Percentiles rank a stretch among this genome's conserved stretches.
These are phyloP conservation scores for Phaeolepiota aurea DNA, from an alignment of 768 basidiomycete species.

Conservation along the genomic window DNA sequence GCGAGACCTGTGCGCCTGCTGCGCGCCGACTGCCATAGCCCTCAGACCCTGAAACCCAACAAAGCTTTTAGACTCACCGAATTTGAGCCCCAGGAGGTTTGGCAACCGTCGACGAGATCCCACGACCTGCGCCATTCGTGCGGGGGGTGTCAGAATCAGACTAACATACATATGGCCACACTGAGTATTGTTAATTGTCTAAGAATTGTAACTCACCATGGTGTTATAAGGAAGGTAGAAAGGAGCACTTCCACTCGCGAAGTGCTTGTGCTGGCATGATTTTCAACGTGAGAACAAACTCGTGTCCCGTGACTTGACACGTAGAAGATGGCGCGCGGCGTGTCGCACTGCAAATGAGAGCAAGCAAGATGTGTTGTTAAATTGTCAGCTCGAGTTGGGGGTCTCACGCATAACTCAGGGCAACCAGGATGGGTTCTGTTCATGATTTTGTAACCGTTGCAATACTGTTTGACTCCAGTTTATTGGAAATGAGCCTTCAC, in stretches of 20 bases:
- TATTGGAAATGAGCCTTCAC: too few species aligned
- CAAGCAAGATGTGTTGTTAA: too few species aligned
- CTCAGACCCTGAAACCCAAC: not conserved
- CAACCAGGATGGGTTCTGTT: too few species aligned
- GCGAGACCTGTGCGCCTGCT: constrained; percentile 49
- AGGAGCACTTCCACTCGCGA: not conserved
- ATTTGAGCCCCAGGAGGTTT: constrained; percentile 78
- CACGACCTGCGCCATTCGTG: constrained; percentile 28
- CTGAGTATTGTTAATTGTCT: not conserved
- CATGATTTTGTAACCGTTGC: too few species aligned
- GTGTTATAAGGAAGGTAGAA: constrained; percentile 4
- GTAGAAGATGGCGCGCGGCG: too few species aligned
- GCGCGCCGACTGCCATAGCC: constrained; percentile 56
- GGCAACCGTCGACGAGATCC: constrained; percentile 40
- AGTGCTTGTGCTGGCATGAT: constrained; percentile 2
- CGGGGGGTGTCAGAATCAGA: constrained; percentile 74
- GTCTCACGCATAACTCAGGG: too few species aligned
- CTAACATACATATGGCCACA: constrained; percentile 22
- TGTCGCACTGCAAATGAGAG: too few species aligned
- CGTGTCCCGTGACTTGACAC: constrained; percentile 4
- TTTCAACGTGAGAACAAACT: constrained; percentile 5
- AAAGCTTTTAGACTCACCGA: constrained; percentile 45
- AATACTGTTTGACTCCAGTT: too few species aligned
- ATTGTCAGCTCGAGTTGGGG: too few species aligned
- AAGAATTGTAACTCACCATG: constrained; percentile 27